These are phyloP conservation scores for Myxozyma neglecta DNA, from an alignment of 805 yeast genomes.

Conservation along the genomic window DNA sequence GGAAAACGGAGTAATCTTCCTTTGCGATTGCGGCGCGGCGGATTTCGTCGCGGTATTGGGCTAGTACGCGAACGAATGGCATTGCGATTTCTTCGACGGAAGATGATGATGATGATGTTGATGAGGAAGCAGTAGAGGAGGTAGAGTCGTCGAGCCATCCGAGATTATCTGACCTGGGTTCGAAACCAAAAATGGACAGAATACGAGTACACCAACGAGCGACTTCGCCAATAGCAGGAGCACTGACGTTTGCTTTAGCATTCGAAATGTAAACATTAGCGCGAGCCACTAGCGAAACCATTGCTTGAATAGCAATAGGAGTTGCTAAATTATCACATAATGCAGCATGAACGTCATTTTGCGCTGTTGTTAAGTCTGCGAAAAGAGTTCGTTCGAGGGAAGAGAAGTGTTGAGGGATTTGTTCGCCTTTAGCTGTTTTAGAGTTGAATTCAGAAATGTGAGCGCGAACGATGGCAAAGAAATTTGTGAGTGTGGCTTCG, in stretches of 20 bases:
- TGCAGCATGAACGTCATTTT: constrained; percentile 65
- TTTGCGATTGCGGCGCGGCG: constrained; percentile 70
- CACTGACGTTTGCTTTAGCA: constrained; percentile 55
- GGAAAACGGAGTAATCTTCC: constrained; percentile 52
- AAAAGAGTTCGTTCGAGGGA: constrained; percentile 15
- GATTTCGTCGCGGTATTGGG: constrained; percentile 79
- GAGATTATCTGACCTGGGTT: constrained; percentile 46
- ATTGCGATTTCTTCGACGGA: constrained; percentile 64
- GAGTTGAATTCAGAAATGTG: constrained; percentile 64
- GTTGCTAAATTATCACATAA: constrained; percentile 88
- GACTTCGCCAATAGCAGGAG: constrained; percentile 49
- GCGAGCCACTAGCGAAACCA: constrained; percentile 68
- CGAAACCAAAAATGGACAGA: constrained; percentile 70
- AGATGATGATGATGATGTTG: background rate
- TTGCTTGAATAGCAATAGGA: constrained; percentile 64
- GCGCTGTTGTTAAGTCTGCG: constrained; percentile 47
- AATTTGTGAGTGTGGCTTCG: constrained; percentile 75
- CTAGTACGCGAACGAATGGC: constrained; percentile 77
- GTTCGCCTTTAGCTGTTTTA: constrained; percentile 48
- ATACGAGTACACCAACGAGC: constrained; percentile 72
- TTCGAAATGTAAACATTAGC: constrained; percentile 70
- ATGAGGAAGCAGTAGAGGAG: constrained; percentile 26
- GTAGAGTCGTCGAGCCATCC: constrained; percentile 64
- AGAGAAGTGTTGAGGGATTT: constrained; percentile 63
- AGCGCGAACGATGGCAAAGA: constrained; percentile 85